phyloP scores from a whole-genome alignment of 176 grass and related monocot species.

The Metroxylon sagu region DNA sequence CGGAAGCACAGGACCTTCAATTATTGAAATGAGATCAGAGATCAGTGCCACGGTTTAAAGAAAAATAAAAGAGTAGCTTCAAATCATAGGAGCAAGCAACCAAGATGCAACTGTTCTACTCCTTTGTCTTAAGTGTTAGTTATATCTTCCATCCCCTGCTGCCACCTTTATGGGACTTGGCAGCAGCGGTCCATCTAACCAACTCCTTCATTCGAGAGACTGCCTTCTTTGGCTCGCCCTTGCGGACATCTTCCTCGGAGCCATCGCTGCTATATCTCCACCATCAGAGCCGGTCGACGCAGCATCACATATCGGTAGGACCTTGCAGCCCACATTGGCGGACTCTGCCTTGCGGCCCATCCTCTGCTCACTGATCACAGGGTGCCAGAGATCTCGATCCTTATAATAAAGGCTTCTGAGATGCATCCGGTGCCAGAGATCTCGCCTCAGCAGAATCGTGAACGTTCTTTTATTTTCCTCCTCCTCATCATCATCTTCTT shows the following conservation, averaged over 20 bases:
- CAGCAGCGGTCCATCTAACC: neutral
- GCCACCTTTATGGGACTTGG: slow-evolving; percentile 21
- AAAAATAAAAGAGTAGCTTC: no score
- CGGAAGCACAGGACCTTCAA: slow-evolving; percentile 21
- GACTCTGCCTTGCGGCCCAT: slow-evolving; percentile 28
- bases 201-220: neutral
- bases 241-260: slow-evolving; percentile 14
- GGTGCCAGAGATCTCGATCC: neutral
- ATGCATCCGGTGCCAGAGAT: neutral
- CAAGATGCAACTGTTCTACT: no score
- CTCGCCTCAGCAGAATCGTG: neutral
- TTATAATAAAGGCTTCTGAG: neutral
- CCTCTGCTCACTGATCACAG: neutral
- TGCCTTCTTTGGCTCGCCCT: neutral
- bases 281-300: neutral
- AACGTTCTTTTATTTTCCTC: neutral
- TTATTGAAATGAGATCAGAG: neutral
- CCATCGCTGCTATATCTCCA: neutral
- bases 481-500: neutral
- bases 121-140: no score
- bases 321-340: neutral
- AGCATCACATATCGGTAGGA: neutral
- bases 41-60: neutral
- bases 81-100: no score
- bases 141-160: slow-evolving; percentile 29